Evolutionary conservation across 306 rosid genomes (phyloP).

Genomic region (Castanospermum australe): DNA sequence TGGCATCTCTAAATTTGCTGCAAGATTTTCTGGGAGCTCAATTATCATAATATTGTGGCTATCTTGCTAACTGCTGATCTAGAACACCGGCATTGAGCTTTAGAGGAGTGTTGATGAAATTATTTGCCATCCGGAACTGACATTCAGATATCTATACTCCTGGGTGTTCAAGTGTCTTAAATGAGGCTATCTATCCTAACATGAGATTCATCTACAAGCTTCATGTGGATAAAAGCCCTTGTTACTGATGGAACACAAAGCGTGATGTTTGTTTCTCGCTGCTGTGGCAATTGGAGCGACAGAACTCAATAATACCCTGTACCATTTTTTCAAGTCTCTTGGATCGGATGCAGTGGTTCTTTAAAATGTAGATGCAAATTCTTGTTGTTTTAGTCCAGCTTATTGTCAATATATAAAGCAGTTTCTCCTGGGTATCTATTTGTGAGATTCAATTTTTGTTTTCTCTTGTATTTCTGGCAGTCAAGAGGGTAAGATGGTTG

Average conservation of each 20-base stretch:
- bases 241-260: neutral
- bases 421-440: neutral
- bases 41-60: neutral
- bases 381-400: neutral
- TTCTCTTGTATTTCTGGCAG: neutral
- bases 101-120: neutral
- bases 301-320: neutral
- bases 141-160: neutral
- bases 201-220: neutral
- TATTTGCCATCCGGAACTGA: neutral
- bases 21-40: neutral
- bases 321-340: neutral
- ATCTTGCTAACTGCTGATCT: neutral
- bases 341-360: neutral
- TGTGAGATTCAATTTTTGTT: neutral
- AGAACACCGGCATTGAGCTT: neutral
- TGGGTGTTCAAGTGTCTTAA: neutral
- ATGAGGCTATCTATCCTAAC: neutral
- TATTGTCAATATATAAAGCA: neutral
- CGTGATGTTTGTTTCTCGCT: neutral
- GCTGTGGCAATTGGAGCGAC: neutral
- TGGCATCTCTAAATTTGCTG: conserved; percentile 31
- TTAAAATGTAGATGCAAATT: neutral
- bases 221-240: neutral
- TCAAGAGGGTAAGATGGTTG: neutral